Conservation (phyloP, 2,329 filamentous ascomycete genomes). For the Talaromyces albobiverticillius region DNA sequence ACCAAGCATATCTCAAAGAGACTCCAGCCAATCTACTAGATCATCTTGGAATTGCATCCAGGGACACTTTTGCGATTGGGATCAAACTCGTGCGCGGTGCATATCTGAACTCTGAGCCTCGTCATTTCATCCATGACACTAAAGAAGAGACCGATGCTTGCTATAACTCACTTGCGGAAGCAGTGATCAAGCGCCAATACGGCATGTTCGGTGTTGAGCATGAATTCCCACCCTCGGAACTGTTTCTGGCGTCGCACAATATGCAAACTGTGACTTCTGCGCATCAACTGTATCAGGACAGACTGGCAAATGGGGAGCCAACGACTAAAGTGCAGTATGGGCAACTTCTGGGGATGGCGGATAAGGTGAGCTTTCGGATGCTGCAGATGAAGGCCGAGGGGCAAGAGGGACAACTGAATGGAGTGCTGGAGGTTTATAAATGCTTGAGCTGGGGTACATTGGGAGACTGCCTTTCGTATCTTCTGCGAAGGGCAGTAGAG, state of each 20-base stretch:
- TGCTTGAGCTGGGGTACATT: constrained; percentile 57
- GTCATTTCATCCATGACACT: constrained; percentile 68
- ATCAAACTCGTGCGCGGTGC: constrained; percentile 75
- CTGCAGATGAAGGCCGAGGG: constrained; percentile 41
- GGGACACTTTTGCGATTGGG: constrained; percentile 64
- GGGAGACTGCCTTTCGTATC: constrained; percentile 76
- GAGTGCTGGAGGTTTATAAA: constrained; percentile 51
- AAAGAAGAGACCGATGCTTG: constrained; percentile 68
- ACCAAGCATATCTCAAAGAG: constrained; percentile 72
- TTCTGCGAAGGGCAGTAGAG: constrained; percentile 57
- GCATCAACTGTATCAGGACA: constrained; percentile 47
- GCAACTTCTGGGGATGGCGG: constrained; percentile 61
- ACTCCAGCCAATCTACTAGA: constrained; percentile 55
- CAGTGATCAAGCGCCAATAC: constrained; percentile 57
- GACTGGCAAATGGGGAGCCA: constrained; percentile 36
- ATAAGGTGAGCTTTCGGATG: constrained; percentile 58
- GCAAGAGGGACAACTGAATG: background rate
- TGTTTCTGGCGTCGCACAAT: constrained; percentile 85
- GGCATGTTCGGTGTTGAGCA: background rate
- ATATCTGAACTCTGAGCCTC: constrained; percentile 68
- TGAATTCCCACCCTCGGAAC: constrained; percentile 55
- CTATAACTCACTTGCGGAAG: constrained; percentile 69
- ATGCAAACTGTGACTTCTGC: constrained; percentile 62
- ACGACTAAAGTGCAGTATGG: constrained; percentile 53
- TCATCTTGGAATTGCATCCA: constrained; percentile 59